Percentiles rank a stretch among this genome's conserved stretches.
Conservation (phyloP, 306 rosid genomes). For the Dalbergia oliveri region DNA sequence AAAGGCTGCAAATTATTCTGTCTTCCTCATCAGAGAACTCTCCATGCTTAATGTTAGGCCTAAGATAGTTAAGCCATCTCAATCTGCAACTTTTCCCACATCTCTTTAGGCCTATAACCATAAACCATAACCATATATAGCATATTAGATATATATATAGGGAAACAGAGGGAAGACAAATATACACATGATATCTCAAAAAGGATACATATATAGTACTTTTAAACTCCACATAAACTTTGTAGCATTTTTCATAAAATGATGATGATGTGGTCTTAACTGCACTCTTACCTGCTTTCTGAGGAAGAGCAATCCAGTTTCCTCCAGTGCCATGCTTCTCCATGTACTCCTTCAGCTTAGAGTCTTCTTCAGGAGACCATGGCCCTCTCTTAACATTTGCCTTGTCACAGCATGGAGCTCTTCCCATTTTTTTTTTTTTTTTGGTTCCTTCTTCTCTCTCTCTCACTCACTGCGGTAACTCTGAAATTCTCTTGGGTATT, state of each 20-base stretch:
- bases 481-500: neutral
- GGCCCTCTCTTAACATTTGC: conserved; percentile 97
- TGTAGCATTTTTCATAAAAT: no score
- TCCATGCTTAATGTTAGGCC: conserved; percentile 95
- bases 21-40: conserved; percentile 96
- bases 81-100: conserved; percentile 97
- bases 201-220: neutral
- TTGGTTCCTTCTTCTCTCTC: conserved; percentile 38
- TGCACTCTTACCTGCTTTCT: conserved; percentile 73
- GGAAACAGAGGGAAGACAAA: neutral
- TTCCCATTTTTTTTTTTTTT: conserved; percentile 74
- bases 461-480: no score
- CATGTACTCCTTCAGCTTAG: conserved; percentile 80
- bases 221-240: no score
- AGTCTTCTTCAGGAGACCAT: conserved; percentile 97
- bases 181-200: neutral
- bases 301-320: conserved; percentile 96
- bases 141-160: neutral
- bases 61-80: conserved; percentile 96
- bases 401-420: conserved; percentile 98
- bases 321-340: conserved; percentile 91
- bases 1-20: conserved; percentile 83
- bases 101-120: conserved; percentile 70
- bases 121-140: conserved; percentile 15
- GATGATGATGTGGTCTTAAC: no score